These are phyloP conservation scores for Penicillium lagena DNA, from an alignment of 495 filamentous ascomycete species.

Conservation along the genomic window DNA sequence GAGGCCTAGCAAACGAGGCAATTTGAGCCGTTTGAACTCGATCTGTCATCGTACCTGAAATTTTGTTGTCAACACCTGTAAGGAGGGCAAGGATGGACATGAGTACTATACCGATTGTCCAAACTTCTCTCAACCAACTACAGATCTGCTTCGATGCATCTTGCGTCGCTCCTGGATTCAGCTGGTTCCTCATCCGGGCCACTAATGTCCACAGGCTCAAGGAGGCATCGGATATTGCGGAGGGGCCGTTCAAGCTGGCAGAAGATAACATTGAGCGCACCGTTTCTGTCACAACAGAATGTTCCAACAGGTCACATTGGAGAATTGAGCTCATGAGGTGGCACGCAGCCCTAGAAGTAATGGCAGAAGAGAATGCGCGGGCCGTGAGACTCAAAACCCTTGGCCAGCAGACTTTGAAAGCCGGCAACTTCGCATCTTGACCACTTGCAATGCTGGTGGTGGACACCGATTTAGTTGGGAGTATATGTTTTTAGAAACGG, in stretches of 20 bases:
- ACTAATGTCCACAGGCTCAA: constrained; percentile 65
- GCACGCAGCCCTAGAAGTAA: constrained; percentile 74
- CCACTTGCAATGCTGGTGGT: constrained; percentile 24
- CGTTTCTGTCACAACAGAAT: constrained; percentile 54
- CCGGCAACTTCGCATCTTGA: constrained; percentile 15
- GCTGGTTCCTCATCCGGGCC: constrained; percentile 44
- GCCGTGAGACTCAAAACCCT: constrained; percentile 69
- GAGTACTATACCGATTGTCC: constrained; percentile 59
- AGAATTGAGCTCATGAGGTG: constrained; percentile 66
- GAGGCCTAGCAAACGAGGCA: constrained; percentile 33
- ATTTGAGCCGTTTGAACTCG: constrained; percentile 34
- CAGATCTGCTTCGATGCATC: constrained; percentile 63
- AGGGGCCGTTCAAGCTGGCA: constrained; percentile 75
- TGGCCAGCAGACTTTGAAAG: constrained; percentile 51
- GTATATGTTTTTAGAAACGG: neutral
- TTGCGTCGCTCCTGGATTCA: constrained; percentile 56
- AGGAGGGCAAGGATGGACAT: neutral
- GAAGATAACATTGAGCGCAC: constrained; percentile 64
- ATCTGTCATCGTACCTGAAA: constrained; percentile 28
- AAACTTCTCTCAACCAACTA: constrained; percentile 72
- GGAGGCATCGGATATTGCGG: constrained; percentile 69
- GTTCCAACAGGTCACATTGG: constrained; percentile 52
- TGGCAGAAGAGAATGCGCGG: constrained; percentile 61
- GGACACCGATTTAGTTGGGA: constrained; percentile 1
- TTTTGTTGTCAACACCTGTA: too few species aligned